Evolutionary conservation across 805 yeast species (phyloP).

Genomic region (Starmerella etchellsii): DNA sequence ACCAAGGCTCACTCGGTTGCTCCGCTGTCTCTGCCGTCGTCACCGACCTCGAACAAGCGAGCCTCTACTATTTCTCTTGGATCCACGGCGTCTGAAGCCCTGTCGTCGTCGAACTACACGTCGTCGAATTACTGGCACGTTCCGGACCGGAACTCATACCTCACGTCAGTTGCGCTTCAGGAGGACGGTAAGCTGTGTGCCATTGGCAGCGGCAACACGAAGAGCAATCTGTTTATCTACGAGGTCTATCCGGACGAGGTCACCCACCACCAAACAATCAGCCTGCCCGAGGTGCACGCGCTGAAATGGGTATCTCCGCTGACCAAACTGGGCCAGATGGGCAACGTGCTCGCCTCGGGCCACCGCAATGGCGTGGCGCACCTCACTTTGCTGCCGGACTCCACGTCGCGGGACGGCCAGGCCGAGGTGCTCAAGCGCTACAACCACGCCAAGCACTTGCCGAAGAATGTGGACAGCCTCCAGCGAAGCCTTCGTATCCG

Average conservation of each 20-base stretch:
- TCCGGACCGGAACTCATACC: conserved; percentile 27
- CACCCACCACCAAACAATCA: conserved; percentile 47
- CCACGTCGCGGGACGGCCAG: conserved; percentile 27
- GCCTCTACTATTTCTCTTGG: no score
- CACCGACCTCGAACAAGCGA: neutral
- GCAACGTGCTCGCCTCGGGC: conserved; percentile 47
- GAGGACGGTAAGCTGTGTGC: conserved; percentile 36
- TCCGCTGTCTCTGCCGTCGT: neutral
- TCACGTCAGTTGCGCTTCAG: conserved; percentile 29
- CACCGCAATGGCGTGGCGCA: conserved; percentile 66
- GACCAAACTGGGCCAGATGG: conserved; percentile 28
- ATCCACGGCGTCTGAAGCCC: neutral
- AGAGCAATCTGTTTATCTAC: conserved; percentile 40
- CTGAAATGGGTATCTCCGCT: conserved; percentile 32
- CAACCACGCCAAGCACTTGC: conserved; percentile 59
- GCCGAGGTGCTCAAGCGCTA: conserved; percentile 71
- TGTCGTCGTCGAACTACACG: conserved; percentile 1
- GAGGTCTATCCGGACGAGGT: conserved; percentile 33
- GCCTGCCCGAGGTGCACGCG: conserved; percentile 41
- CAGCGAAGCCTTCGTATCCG: conserved; percentile 24
- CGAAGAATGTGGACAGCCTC: conserved; percentile 11
- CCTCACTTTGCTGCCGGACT: conserved; percentile 53
- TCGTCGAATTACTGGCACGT: conserved; percentile 28
- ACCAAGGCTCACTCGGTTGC: neutral
- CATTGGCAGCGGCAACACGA: conserved; percentile 39